phyloP scores from a whole-genome alignment of 2,329 filamentous ascomycete genomes.

The Zymoseptoria brevis region DNA sequence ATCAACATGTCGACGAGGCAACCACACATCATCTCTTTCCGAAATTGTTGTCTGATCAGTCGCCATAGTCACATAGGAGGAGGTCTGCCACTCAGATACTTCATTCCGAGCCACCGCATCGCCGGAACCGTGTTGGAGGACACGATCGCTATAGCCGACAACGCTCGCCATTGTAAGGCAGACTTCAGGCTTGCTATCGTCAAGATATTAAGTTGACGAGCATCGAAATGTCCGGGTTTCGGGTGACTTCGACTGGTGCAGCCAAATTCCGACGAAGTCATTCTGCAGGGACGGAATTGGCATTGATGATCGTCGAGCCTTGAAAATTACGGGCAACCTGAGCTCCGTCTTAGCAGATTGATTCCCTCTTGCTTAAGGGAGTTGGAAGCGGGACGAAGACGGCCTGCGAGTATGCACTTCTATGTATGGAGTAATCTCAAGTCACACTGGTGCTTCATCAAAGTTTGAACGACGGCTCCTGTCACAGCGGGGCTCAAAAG shows the following conservation, averaged over 20 bases:
- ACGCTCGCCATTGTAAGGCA: not conserved
- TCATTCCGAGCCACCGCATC: not conserved
- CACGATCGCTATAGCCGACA: not conserved
- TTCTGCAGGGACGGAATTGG: not conserved
- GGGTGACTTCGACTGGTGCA: not conserved
- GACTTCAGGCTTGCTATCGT: not conserved
- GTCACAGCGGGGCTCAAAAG: not conserved
- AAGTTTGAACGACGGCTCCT: not conserved
- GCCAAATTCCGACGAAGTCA: not conserved
- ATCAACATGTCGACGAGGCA: not conserved
- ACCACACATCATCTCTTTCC: not conserved
- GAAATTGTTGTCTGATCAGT: not conserved
- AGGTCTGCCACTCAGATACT: not conserved
- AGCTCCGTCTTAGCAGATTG: not conserved
- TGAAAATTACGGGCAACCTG: not conserved
- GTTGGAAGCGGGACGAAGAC: not conserved
- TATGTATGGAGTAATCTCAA: not conserved
- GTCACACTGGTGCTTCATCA: not conserved
- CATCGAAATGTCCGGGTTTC: not conserved
- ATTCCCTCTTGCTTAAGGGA: not conserved
- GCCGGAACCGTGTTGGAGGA: not conserved
- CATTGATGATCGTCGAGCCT: not conserved
- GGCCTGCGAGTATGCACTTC: not conserved
- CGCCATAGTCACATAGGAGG: not conserved
- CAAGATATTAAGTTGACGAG: not conserved